These are phyloP conservation scores for Saccharomyces mikatae DNA, from an alignment of 805 yeast species.

Conservation along the genomic window DNA sequence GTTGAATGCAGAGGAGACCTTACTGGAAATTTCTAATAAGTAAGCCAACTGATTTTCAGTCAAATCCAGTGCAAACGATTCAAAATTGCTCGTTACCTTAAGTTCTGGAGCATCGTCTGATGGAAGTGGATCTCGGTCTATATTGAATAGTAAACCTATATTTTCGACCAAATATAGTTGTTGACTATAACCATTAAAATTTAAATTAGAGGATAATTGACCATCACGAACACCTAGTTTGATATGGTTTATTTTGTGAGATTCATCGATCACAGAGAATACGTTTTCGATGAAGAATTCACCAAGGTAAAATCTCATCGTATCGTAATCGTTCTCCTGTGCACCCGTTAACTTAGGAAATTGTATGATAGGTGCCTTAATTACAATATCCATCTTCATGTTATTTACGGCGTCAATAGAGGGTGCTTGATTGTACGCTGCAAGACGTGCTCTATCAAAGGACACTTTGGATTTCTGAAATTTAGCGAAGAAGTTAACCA, in stretches of 20 bases:
- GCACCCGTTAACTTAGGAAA: constrained; percentile 56
- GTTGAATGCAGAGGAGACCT: constrained; percentile 48
- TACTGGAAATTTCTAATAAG: constrained; percentile 45
- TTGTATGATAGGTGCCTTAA: constrained; percentile 75
- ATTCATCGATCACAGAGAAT: constrained; percentile 33
- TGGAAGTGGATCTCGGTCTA: constrained; percentile 44
- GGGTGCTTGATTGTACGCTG: constrained; percentile 76
- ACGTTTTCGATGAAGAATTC: constrained; percentile 65
- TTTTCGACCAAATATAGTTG: constrained; percentile 55
- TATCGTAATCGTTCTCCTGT: constrained; percentile 41
- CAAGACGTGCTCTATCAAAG: constrained; percentile 84
- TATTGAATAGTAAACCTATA: constrained; percentile 52
- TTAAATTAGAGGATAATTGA: constrained; percentile 52
- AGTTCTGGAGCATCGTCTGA: constrained; percentile 39
- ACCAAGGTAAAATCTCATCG: constrained; percentile 68
- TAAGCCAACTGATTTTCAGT: constrained; percentile 68
- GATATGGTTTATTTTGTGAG: constrained; percentile 44
- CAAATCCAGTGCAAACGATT: constrained; percentile 49
- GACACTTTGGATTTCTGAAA: constrained; percentile 79
- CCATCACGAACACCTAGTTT: constrained; percentile 66
- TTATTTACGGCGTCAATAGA: constrained; percentile 44
- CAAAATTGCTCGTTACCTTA: constrained; percentile 47
- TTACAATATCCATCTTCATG: constrained; percentile 61
- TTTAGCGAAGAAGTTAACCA: constrained; percentile 59
- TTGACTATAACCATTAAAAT: constrained; percentile 37